Conservation (phyloP, 148 eudicot species). For the Cornus suecica region DNA sequence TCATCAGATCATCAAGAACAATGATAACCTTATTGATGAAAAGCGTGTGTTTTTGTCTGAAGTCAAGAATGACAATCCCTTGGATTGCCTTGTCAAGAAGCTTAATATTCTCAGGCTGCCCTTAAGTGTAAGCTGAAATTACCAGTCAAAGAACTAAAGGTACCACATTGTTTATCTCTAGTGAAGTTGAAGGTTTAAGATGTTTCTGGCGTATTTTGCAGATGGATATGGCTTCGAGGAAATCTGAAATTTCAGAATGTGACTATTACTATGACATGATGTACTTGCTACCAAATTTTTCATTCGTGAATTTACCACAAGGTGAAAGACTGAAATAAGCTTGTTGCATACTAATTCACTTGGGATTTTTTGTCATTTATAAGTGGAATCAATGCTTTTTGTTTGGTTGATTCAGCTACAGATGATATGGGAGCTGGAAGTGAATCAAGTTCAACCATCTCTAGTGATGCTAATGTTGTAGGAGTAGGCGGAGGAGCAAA, state of each 20-base stretch:
- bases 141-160: no score
- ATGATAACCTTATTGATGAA: conserved; percentile 30
- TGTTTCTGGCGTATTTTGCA: conserved; percentile 14
- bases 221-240: conserved; percentile 37
- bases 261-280: conserved; percentile 68
- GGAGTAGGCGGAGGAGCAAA: conserved; percentile 3
- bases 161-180: neutral
- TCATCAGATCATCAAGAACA: conserved; percentile 45
- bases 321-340: conserved; percentile 27
- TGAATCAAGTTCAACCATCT: conserved; percentile 62
- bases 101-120: conserved; percentile 39
- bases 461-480: conserved; percentile 39
- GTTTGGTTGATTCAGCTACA: conserved; percentile 8
- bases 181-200: neutral
- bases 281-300: conserved; percentile 53
- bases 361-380: neutral
- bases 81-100: conserved; percentile 60
- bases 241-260: conserved; percentile 25
- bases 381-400: neutral
- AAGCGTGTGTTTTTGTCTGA: conserved; percentile 65
- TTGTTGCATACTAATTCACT: neutral
- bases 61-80: conserved; percentile 64
- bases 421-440: conserved; percentile 28
- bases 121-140: conserved; percentile 42
- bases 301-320: conserved; percentile 39